Base-by-base conservation (phyloP, 139 green algal species). In the Ettlia oleoabundans region DNA sequence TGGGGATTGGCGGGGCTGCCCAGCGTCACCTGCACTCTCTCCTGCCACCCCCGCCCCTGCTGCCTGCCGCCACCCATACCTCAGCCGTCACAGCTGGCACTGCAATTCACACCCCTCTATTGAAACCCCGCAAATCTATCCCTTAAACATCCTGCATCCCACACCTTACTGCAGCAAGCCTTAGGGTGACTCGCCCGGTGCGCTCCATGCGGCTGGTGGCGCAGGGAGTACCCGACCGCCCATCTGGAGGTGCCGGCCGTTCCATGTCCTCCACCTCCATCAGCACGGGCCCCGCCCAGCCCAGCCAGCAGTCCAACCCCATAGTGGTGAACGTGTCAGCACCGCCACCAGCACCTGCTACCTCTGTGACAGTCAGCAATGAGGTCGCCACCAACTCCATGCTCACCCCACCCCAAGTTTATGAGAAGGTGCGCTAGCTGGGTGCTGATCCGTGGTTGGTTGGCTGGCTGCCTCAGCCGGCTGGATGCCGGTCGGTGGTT, bases 351-450 rank as follows among this genome's bases (percentile, higher is more conserved):
- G 72, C 52, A 30, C 32, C 32, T 10, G 72, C 72, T 37, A 38
- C 51, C 63, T 63, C 82, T 43, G 74, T 79, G 41, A 42, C 63
- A 1, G 77, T 86, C 24, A 83, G 67, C 30, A 42, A 74, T 22
- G 69, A 71, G 72, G 72, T 79, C 51, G 72, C 72, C 9, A 67
- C 52, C 51, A 71, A 55, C 55, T 33, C 47, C 55, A 38, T 81
- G 55, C 74, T 81, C n/a, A 61, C 78, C 2, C 65, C 78, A 1
- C 4, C 78, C 1, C 47, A 65, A 26, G 63, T 83, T 26, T 83
- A 83, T 52, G 58, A 83, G 28, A 83, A 83, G 78, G 78, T 83
- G 65, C 30, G 72, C 13, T 26, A 1, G 41, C 41, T 8, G 41
- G 52, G 13, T n/a, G n/a, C n/a, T n/a, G n/a, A n/a, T n/a, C n/a